A percentile compares a stretch with the other conserved stretches of the same genome.
These are phyloP conservation scores for Claviceps pazoutovae DNA, from an alignment of 2,329 filamentous ascomycete genomes.

Conservation along the genomic window DNA sequence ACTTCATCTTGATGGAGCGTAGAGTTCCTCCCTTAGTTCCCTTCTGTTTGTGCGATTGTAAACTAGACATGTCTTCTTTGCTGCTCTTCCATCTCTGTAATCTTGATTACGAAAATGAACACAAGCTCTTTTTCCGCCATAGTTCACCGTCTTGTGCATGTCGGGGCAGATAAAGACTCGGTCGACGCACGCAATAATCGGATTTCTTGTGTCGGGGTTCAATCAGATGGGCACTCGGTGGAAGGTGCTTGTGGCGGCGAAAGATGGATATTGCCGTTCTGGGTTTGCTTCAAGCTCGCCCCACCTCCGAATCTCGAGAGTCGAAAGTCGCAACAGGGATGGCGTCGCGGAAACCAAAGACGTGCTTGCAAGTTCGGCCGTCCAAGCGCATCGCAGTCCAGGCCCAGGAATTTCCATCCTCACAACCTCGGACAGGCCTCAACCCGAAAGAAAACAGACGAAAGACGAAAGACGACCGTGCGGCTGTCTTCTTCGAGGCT, in stretches of 20 bases:
- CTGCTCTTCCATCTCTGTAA: background rate
- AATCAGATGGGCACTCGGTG: too few species aligned
- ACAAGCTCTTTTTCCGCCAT: too few species aligned
- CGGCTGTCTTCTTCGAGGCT: background rate
- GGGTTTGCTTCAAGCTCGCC: background rate
- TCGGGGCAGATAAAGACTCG: background rate
- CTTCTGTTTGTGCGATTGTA: background rate
- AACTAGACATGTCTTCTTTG: background rate
- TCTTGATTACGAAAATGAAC: too few species aligned
- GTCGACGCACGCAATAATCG: too few species aligned
- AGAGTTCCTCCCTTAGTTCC: background rate
- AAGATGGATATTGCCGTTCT: background rate
- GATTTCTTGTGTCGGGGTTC: too few species aligned
- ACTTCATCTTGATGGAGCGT: background rate
- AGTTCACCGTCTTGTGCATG: background rate
- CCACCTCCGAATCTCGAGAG: conserved; percentile 3
- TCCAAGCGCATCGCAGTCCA: background rate
- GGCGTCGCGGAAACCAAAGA: background rate
- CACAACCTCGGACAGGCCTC: background rate
- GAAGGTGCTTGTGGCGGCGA: background rate
- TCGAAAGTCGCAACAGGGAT: conserved; percentile 4
- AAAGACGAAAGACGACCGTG: background rate
- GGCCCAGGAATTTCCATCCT: background rate
- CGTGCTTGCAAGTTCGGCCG: conserved; percentile 1
- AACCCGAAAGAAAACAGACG: background rate